Evolutionary conservation across 83 land plant genomes (phyloP).

Genomic region (Larix sibirica): DNA sequence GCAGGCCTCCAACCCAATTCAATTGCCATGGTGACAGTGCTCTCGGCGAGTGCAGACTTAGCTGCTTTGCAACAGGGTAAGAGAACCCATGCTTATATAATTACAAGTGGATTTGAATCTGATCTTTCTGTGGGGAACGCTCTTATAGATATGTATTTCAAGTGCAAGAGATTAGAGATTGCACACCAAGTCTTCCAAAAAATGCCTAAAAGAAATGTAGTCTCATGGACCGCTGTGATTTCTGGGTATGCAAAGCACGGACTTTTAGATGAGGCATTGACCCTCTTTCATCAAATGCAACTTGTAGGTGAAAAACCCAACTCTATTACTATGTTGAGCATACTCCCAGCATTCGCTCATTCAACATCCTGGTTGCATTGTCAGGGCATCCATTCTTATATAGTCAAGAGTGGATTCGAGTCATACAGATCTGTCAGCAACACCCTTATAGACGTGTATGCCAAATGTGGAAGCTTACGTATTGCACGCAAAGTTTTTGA

Average conservation of each 20-base stretch:
- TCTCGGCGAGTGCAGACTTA: conserved; percentile 27
- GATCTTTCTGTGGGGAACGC: conserved; percentile 54
- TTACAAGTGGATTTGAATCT: conserved; percentile 33
- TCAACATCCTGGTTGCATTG: too few relatives aligned
- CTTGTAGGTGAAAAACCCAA: too few relatives aligned
- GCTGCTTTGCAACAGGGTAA: conserved; percentile 28
- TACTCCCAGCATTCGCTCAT: too few relatives aligned
- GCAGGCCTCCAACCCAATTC: conserved; percentile 53
- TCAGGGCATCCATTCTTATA: too few relatives aligned
- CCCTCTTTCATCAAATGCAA: too few relatives aligned
- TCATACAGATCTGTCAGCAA: too few relatives aligned
- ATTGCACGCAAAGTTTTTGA: conserved; percentile 7
- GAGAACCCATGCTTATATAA: conserved; percentile 49
- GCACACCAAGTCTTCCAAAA: conserved; percentile 37
- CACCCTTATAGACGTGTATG: neutral
- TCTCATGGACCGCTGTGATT: too few relatives aligned
- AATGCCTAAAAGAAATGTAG: too few relatives aligned
- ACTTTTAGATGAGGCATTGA: too few relatives aligned
- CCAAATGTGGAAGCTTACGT: conserved; percentile 1
- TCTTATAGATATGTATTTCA: conserved; percentile 60
- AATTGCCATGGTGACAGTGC: conserved; percentile 47
- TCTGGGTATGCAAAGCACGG: too few relatives aligned
- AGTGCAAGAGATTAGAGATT: conserved; percentile 47
- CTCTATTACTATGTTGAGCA: too few relatives aligned
- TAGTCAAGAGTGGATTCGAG: too few relatives aligned